Evolutionary conservation across 179 eudicot genomes (phyloP).

Genomic region (Silene noctiflora): DNA sequence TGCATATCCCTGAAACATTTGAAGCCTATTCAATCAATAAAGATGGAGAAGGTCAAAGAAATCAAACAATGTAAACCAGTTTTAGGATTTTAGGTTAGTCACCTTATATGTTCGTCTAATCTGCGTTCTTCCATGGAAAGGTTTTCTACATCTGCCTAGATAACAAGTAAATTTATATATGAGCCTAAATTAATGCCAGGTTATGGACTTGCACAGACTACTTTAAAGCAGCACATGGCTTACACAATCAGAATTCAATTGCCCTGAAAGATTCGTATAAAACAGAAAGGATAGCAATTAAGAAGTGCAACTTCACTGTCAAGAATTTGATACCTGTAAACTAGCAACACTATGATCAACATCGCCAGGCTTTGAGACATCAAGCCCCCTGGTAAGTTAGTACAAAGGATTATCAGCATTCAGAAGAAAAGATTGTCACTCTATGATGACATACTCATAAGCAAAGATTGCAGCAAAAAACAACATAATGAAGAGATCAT

Average conservation of each 20-base stretch:
- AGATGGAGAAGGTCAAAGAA: neutral
- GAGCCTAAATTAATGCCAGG: neutral
- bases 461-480: neutral
- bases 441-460: neutral
- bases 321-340: conserved; percentile 52
- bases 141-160: conserved; percentile 75
- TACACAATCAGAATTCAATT: neutral
- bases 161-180: conserved; percentile 7
- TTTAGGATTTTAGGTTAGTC: neutral
- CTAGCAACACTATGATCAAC: conserved; percentile 52
- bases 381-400: conserved; percentile 66
- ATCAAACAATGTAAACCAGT: conserved; percentile 11
- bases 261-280: neutral
- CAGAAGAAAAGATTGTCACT: neutral
- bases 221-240: neutral
- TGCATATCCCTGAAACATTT: conserved; percentile 74
- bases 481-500: conserved; percentile 2
- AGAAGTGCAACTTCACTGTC: neutral
- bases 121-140: conserved; percentile 67
- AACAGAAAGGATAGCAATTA: neutral
- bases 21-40: conserved; percentile 17
- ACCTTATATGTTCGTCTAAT: conserved; percentile 85
- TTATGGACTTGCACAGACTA: neutral
- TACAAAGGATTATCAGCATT: conserved; percentile 26
- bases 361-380: conserved; percentile 69